These are phyloP conservation scores for Xerocomus minutiporus DNA, from an alignment of 1,284 basidiomycete species.

Conservation along the genomic window DNA sequence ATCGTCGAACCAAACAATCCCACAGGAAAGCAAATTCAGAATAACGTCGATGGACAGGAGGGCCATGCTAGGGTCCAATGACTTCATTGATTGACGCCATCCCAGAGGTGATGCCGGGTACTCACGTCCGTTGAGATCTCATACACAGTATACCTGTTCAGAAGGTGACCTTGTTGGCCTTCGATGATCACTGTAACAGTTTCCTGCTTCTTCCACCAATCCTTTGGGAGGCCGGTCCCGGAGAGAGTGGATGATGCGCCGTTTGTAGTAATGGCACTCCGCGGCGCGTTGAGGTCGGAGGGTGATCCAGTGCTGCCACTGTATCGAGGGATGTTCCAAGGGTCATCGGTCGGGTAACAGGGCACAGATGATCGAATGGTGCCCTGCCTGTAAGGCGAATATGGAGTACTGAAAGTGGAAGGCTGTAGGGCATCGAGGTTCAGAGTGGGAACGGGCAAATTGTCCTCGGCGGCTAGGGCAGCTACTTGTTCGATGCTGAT, in stretches of 20 bases:
- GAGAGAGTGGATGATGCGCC: constrained; percentile 56
- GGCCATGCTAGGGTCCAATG: constrained; percentile 44
- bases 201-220: constrained; percentile 85
- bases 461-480: constrained; percentile 63
- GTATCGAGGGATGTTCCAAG: constrained; percentile 53
- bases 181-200: constrained; percentile 64
- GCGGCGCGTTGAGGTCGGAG: constrained; percentile 23
- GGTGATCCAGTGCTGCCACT: constrained; percentile 8
- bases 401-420: constrained; percentile 44
- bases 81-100: constrained; percentile 8
- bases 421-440: constrained; percentile 55
- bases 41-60: constrained; percentile 71
- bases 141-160: constrained; percentile 80
- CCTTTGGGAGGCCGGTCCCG: constrained; percentile 65
- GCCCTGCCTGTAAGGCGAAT: constrained; percentile 39
- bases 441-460: constrained; percentile 63
- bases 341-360: constrained; percentile 61
- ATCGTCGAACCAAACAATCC: constrained; percentile 73
- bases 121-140: constrained; percentile 76
- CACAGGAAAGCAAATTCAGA: constrained; percentile 89
- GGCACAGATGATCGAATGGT: constrained; percentile 38
- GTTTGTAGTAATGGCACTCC: constrained; percentile 37
- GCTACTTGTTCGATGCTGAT: constrained; percentile 80
- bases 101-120: constrained; percentile 9
- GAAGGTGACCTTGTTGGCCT: constrained; percentile 84